Percentiles rank a stretch among this genome's conserved stretches.
phyloP scores from a whole-genome alignment of 805 yeast species.

The Teunomyces pallodes region DNA sequence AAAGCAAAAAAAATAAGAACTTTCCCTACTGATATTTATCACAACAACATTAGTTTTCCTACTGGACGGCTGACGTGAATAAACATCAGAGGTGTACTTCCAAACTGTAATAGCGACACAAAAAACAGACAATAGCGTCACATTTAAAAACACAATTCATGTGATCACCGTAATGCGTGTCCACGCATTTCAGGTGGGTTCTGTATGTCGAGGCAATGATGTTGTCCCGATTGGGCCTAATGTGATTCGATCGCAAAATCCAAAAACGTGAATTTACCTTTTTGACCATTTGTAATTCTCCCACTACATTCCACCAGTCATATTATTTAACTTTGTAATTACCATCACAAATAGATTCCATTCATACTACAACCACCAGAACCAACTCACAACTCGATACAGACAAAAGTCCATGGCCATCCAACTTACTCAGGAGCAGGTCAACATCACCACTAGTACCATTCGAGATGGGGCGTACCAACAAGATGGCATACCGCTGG shows the following conservation, averaged over 20 bases:
- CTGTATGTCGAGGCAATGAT: background rate
- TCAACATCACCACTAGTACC: conserved; percentile 8
- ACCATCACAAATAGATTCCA: too few relatives aligned
- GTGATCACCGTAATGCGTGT: background rate
- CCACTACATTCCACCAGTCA: background rate
- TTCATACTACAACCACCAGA: too few relatives aligned
- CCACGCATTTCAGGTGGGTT: background rate
- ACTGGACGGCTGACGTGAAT: too few relatives aligned
- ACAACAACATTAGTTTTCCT: too few relatives aligned
- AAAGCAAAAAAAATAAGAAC: too few relatives aligned
- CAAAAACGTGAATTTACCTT: background rate
- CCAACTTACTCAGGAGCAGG: conserved; percentile 10
- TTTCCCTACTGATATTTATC: too few relatives aligned
- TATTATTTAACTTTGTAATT: background rate
- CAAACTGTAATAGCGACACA: background rate
- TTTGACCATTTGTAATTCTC: background rate
- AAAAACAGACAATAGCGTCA: background rate
- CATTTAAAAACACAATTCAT: background rate
- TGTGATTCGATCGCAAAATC: conserved; percentile 2
- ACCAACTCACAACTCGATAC: background rate
- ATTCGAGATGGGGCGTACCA: conserved; percentile 4
- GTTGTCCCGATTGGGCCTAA: conserved; percentile 1
- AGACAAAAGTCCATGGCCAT: conserved; percentile 6
- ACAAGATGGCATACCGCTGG: conserved; percentile 1
- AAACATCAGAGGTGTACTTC: too few relatives aligned